phyloP scores from a whole-genome alignment of 2,329 filamentous ascomycete genomes.

The Geosmithia morbida region DNA sequence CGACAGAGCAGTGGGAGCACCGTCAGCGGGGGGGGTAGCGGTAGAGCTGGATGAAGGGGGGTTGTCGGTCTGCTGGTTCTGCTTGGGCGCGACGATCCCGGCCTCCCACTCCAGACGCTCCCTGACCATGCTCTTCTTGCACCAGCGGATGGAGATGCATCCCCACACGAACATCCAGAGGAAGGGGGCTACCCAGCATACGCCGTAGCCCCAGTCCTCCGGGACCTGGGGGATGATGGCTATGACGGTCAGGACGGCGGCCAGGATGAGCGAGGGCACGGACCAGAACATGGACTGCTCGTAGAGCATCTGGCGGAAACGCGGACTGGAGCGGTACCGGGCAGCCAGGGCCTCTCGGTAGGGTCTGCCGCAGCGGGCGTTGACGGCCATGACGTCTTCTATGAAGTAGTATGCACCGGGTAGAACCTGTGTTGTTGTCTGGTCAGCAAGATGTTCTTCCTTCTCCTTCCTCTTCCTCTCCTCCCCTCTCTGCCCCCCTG shows the following conservation, averaged over 20 bases:
- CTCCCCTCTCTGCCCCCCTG: too few species aligned
- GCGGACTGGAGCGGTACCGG: slow-evolving; percentile 23
- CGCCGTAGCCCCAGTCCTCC: slow-evolving; percentile 19
- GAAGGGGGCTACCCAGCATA: slow-evolving; percentile 25
- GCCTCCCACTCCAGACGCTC: slow-evolving; percentile 22
- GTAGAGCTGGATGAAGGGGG: too few species aligned
- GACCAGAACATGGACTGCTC: slow-evolving; percentile 25
- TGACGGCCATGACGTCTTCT: slow-evolving; percentile 54
- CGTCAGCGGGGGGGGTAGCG: too few species aligned
- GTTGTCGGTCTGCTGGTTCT: background rate
- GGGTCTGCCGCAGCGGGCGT: slow-evolving; percentile 39
- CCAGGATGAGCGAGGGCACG: slow-evolving; percentile 20
- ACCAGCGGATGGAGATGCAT: slow-evolving; percentile 18
- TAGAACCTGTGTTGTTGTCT: slow-evolving; percentile 28
- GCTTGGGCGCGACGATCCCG: slow-evolving; percentile 4
- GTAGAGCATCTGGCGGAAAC: slow-evolving; percentile 25
- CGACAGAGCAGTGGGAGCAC: too few species aligned
- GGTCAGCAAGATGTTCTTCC: too few species aligned
- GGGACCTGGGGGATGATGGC: slow-evolving; percentile 18
- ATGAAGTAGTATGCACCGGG: slow-evolving; percentile 51
- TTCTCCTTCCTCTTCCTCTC: too few species aligned
- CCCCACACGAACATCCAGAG: slow-evolving; percentile 20
- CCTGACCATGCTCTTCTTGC: slow-evolving; percentile 19
- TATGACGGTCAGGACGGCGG: slow-evolving; percentile 19
- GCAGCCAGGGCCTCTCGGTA: slow-evolving; percentile 25